Percentiles rank a stretch among this genome's conserved stretches.
Conservation (phyloP, 2,329 filamentous ascomycete species). For the Juglanconis sp. region DNA sequence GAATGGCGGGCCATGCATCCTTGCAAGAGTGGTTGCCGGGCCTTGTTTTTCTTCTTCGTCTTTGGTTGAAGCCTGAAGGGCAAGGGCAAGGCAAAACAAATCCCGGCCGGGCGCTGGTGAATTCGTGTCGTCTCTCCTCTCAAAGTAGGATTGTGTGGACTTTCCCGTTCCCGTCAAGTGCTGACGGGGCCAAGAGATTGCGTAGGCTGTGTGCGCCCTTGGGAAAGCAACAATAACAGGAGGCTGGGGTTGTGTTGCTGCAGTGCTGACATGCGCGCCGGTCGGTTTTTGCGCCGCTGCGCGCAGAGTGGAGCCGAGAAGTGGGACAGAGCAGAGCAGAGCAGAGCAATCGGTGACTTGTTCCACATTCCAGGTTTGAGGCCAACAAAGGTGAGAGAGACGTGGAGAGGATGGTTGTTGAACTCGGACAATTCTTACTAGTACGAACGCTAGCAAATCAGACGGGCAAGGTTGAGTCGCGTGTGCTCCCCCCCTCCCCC, state of each 20-base stretch:
- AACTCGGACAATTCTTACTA: not conserved
- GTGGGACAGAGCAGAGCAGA: no score
- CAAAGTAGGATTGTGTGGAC: not conserved
- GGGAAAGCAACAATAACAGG: not conserved
- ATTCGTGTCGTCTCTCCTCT: not conserved
- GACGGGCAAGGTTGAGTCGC: not conserved
- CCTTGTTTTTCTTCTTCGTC: not conserved
- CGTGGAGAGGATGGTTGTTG: no score
- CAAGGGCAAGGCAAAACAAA: not conserved
- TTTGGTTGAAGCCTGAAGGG: not conserved
- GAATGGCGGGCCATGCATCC: not conserved
- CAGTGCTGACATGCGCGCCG: constrained; percentile 2
- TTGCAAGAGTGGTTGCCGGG: not conserved
- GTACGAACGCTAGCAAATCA: not conserved
- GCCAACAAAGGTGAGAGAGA: no score
- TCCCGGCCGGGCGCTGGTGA: no score
- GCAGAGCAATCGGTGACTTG: no score
- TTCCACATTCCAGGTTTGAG: no score
- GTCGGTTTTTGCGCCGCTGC: constrained; percentile 4
- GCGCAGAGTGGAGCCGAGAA: not conserved
- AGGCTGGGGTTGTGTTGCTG: constrained; percentile 1
- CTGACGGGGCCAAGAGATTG: not conserved
- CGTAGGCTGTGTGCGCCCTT: not conserved
- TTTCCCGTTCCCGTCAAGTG: not conserved
- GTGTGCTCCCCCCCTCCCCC: not conserved